phyloP scores from a whole-genome alignment of 768 basidiomycete species.

The Termitomyces sp. region DNA sequence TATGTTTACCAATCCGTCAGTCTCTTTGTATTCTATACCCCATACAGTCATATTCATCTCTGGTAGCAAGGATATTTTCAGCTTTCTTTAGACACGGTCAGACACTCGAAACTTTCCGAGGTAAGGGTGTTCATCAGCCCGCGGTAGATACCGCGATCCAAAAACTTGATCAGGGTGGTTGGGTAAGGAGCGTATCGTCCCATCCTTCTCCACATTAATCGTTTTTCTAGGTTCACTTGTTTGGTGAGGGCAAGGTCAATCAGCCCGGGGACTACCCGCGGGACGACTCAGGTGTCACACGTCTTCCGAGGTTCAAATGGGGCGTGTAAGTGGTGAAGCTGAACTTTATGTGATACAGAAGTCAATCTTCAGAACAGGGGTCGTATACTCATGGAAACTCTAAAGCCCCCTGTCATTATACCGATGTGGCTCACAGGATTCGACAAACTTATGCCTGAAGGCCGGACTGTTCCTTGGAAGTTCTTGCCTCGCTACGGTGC shows the following conservation, averaged over 20 bases:
- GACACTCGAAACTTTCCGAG: constrained; percentile 88
- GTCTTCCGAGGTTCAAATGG: constrained; percentile 87
- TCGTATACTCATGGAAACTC: constrained; percentile 66
- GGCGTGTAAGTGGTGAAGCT: constrained; percentile 66
- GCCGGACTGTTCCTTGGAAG: constrained; percentile 70
- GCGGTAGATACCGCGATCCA: constrained; percentile 82
- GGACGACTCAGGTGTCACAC: constrained; percentile 37
- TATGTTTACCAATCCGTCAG: constrained; percentile 91
- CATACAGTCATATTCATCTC: constrained; percentile 8
- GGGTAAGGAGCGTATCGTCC: constrained; percentile 53
- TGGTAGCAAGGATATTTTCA: constrained; percentile 65
- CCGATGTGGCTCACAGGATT: constrained; percentile 93
- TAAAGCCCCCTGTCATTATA: constrained; percentile 69
- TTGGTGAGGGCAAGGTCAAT: constrained; percentile 85
- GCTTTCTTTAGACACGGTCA: constrained; percentile 87
- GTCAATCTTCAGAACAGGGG: constrained; percentile 44
- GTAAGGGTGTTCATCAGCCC: constrained; percentile 84
- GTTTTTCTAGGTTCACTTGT: constrained; percentile 75
- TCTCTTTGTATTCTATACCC: constrained; percentile 10
- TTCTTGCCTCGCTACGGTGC: constrained; percentile 61
- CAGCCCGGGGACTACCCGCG: constrained; percentile 55
- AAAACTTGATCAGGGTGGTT: constrained; percentile 76
- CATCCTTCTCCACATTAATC: neutral
- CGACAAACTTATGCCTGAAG: constrained; percentile 88
- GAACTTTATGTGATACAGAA: neutral